Evolutionary conservation across 305 asterid genomes (phyloP), one percentile per base, ranked within the genome.

Genomic region (Andrographis paniculata): DNA sequence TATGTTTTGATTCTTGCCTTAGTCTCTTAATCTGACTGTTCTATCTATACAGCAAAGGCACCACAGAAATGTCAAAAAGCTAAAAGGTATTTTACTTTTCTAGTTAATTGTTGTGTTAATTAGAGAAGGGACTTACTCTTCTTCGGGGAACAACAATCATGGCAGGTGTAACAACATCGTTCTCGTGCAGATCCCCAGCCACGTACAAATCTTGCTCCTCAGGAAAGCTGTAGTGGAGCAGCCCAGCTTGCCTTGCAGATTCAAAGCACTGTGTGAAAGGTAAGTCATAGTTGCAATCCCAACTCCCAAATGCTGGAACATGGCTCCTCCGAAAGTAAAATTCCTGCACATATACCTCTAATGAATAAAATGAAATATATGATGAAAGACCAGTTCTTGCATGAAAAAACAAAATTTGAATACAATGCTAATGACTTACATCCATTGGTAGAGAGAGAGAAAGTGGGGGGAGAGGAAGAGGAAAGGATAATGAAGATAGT

Each of bases 271-370:
- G 82, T 0, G 94, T 88, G 63, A 84, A 84, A 0, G 87, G 84
- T 38, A 79, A 57, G 44, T 79, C 84, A n/a, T 63, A 58, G 65
- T 71, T 60, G 72, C 83, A 80, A 27, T 86, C 94, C 95, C 97
- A 88, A 92, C 86, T 84, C 10, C 97, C 97, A 55, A 88, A 88
- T 23, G 92, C 79, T 0, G 97, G 97, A 0, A 88, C 77, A 40
- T 79, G 87, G 63, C 80, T 73, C 63, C 78, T 74, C 65, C 68
- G 59, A 48, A 65, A 84, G 72, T 79, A 76, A 44, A 70, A 70
- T 13, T 84, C 93, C 92, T 84, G 70, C 62, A 52, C 0, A 30
- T 4, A 42, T 24, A 24, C 30, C 30, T 24, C 30, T 3, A 4
- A 24, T 3, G 30, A 24, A 24, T 24, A 4, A 24, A 24, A n/a